Conservation (phyloP, 768 basidiomycete genomes). For the Kwoniella europaea region DNA sequence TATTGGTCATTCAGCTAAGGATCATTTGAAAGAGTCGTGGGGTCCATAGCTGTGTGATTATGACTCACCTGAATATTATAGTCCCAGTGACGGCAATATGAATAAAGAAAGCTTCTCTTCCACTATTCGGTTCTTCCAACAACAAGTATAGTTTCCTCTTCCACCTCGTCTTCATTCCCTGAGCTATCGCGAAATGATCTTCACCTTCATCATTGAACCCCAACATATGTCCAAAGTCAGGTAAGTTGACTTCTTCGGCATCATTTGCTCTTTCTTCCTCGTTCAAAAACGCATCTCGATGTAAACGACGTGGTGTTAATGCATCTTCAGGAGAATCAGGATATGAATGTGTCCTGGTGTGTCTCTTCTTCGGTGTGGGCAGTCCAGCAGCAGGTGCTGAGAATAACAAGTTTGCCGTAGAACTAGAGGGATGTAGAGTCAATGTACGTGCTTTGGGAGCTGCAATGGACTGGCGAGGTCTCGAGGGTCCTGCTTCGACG, state of each 20-base stretch:
- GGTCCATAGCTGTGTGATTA: no score
- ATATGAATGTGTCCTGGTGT: conserved; percentile 19
- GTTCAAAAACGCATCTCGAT: conserved; percentile 25
- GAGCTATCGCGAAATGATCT: conserved; percentile 53
- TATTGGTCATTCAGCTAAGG: neutral
- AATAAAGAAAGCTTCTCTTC: conserved; percentile 73
- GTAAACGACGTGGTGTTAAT: conserved; percentile 23
- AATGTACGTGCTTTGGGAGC: conserved; percentile 25
- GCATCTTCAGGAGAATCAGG: conserved; percentile 30
- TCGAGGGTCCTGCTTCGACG: conserved; percentile 31
- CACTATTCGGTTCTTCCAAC: conserved; percentile 79
- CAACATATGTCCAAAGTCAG: conserved; percentile 54
- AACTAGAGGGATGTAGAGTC: conserved; percentile 29
- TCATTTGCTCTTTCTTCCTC: conserved; percentile 27
- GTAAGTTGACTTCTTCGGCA: conserved; percentile 51
- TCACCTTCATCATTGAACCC: conserved; percentile 54
- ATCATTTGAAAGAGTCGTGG: no score
- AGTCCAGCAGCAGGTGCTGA: conserved; percentile 17
- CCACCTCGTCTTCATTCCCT: conserved; percentile 60
- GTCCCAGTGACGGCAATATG: conserved; percentile 73
- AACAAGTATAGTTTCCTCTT: conserved; percentile 71
- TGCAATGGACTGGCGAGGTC: conserved; percentile 7
- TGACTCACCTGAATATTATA: conserved; percentile 65
- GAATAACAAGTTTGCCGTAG: conserved; percentile 34
- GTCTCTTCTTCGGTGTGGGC: conserved; percentile 17